These are phyloP conservation scores for Cercis canadensis DNA, from an alignment of 306 rosid genomes.

Conservation along the genomic window DNA sequence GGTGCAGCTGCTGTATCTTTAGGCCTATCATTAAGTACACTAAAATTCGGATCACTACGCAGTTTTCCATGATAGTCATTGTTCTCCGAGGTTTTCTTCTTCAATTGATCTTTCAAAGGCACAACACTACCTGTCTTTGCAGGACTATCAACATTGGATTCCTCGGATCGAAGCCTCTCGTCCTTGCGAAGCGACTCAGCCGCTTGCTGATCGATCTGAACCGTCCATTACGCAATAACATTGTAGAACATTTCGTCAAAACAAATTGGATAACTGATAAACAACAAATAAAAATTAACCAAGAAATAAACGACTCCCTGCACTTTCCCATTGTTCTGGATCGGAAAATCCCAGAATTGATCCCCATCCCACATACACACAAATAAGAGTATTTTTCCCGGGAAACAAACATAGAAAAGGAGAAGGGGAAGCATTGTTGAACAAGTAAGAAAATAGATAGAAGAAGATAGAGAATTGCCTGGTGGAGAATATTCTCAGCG, in stretches of 20 bases:
- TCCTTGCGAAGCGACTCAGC: conserved; percentile 89
- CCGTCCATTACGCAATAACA: conserved; percentile 39
- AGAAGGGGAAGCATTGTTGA: neutral
- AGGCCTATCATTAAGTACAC: conserved; percentile 29
- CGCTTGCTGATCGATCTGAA: conserved; percentile 97
- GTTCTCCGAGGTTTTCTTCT: conserved; percentile 61
- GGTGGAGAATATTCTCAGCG: conserved; percentile 91
- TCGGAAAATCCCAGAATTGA: conserved; percentile 9
- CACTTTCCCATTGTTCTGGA: conserved; percentile 1
- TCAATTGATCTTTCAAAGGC: conserved; percentile 85
- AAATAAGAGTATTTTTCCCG: neutral
- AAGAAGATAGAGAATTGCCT: conserved; percentile 53
- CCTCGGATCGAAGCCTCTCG: conserved; percentile 62
- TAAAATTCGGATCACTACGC: conserved; percentile 60
- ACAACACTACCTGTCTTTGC: conserved; percentile 52
- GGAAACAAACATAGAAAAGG: conserved; percentile 15
- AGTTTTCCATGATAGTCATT: conserved; percentile 62
- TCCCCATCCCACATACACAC: neutral
- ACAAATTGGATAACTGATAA: neutral
- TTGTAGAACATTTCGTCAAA: conserved; percentile 17
- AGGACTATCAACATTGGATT: conserved; percentile 50
- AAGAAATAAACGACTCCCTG: neutral
- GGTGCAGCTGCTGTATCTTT: conserved; percentile 48
- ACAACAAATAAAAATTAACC: conserved; percentile 1
- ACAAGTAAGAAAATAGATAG: neutral